Base-by-base conservation (phyloP, 2,329 filamentous ascomycete species). In the Pleoardoris graminearum region DNA sequence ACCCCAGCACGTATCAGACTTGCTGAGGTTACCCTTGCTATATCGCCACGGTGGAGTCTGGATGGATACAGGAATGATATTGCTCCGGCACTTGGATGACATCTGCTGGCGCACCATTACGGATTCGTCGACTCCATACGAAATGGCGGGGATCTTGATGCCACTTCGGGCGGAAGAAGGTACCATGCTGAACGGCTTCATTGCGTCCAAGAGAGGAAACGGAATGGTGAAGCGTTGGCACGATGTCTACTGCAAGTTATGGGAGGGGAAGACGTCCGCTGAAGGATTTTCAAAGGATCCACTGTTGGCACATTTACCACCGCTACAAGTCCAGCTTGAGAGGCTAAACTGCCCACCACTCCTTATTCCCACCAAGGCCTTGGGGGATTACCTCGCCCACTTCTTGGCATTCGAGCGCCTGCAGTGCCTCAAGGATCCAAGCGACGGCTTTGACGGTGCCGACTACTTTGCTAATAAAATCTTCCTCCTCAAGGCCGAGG, bases 391-490 rank as follows among this genome's bases (percentile, higher is more conserved):
- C 36, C 22, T 48, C 22, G 25, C 35, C n/a, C 46, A 48, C 8
- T 23, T 48, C 23, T 12, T 39, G 23, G 35, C 33, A 5, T 48
- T 36, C 7, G 27, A 48, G 6, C 46, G 46, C 23, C 14, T 48
- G 22, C 29, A 19, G 22, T 23, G 22, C 2, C 35, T 48, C 11
- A 10, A 38, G 10, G 33, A 37, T 10, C 17, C 44, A 14, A 16
- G 11, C 22, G 44, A 48, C 11, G 44, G 44, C 25, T 48, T 48
- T 10, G 29, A 37, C 17, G 35, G 35, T 14, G 46, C 27, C n/a
- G 46, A 41, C 14, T 48, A 48, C 25, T 48, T 36, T n/a, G 23
- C 35, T n/a, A 41, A n/a, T 23, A 48, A 48, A 12, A 23, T 48
- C 14, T 29, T 48, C 10, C 17, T 38, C 4, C 17, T 38, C 36